Evolutionary conservation across 2,329 filamentous ascomycete species (phyloP).

Genomic region (Arthrocladium fulminans): DNA sequence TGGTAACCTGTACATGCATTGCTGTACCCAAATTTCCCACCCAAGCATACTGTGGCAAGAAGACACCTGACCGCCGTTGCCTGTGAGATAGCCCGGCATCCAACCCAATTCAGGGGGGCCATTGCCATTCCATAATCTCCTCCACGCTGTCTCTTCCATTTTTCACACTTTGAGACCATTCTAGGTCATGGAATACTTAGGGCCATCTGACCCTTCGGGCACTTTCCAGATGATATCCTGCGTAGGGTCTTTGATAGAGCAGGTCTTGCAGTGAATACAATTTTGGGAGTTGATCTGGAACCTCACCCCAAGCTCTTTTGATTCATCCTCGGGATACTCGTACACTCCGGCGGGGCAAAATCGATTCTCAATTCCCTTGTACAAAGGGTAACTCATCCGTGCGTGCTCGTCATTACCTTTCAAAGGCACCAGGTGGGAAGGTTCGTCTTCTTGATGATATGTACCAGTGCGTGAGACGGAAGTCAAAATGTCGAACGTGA

Average conservation of each 20-base stretch:
- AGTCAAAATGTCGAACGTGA: slow-evolving; percentile 92
- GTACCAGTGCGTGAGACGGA: slow-evolving; percentile 92
- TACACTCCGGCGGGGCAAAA: slow-evolving; percentile 98
- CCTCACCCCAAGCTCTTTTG: slow-evolving; percentile 75
- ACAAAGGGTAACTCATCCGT: slow-evolving; percentile 70
- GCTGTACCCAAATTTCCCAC: no score
- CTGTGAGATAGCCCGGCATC: no score
- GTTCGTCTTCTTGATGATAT: slow-evolving; percentile 98
- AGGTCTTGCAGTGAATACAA: slow-evolving; percentile 99
- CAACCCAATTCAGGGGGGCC: no score
- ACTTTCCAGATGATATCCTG: slow-evolving; percentile 98
- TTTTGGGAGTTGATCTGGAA: slow-evolving; percentile 98
- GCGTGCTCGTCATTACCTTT: slow-evolving; percentile 91
- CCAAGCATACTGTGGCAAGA: no score
- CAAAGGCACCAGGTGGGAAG: slow-evolving; percentile 79
- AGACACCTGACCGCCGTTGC: no score
- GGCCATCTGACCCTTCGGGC: slow-evolving; percentile 67
- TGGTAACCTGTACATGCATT: no score
- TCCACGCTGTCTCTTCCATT: not conserved
- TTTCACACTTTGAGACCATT: not conserved
- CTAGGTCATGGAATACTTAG: slow-evolving; percentile 7
- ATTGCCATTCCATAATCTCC: no score
- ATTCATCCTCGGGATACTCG: slow-evolving; percentile 89
- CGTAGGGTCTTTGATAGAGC: slow-evolving; percentile 92
- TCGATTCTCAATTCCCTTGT: slow-evolving; percentile 86